Evolutionary conservation across 2,329 filamentous ascomycete species (phyloP).

Genomic region (Fusarium heterosporum): DNA sequence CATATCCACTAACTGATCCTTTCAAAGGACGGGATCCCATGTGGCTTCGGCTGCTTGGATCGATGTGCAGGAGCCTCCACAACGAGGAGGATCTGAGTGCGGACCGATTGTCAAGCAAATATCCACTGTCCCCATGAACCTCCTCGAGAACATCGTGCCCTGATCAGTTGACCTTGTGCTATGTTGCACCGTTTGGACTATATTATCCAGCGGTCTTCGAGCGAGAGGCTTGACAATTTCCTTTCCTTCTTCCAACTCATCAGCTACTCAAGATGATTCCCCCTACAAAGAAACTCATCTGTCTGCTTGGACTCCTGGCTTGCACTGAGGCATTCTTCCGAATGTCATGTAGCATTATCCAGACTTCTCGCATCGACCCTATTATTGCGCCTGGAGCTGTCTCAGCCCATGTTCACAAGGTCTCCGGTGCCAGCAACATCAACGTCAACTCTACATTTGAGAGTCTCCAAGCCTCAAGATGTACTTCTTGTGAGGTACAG

Average conservation of each 20-base stretch:
- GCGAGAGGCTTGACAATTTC: constrained; percentile 12
- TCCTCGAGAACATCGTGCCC: constrained; percentile 35
- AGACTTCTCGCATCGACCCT: constrained; percentile 40
- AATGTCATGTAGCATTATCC: constrained; percentile 42
- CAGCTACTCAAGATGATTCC: constrained; percentile 27
- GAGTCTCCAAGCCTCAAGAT: constrained; percentile 36
- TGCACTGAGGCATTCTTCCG: constrained; percentile 41
- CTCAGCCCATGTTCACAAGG: constrained; percentile 40
- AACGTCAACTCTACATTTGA: constrained; percentile 25
- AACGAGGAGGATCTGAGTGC: constrained; percentile 11
- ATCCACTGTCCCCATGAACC: background rate
- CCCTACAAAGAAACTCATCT: constrained; percentile 11
- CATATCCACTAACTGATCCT: background rate
- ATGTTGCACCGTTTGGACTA: constrained; percentile 2
- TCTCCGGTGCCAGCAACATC: constrained; percentile 43
- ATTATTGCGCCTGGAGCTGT: constrained; percentile 37
- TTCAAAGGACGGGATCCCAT: constrained; percentile 15
- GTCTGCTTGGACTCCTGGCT: constrained; percentile 19
- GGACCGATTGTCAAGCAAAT: background rate
- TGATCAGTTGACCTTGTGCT: background rate
- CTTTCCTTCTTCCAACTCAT: constrained; percentile 17
- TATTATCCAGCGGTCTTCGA: constrained; percentile 10
- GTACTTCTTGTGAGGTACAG: constrained; percentile 42
- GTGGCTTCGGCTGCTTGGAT: constrained; percentile 16
- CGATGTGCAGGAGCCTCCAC: constrained; percentile 7